Evolutionary conservation across 2,329 filamentous ascomycete genomes (phyloP), one percentile per base, ranked within the genome.

Genomic region (Ascochyta lentis): DNA sequence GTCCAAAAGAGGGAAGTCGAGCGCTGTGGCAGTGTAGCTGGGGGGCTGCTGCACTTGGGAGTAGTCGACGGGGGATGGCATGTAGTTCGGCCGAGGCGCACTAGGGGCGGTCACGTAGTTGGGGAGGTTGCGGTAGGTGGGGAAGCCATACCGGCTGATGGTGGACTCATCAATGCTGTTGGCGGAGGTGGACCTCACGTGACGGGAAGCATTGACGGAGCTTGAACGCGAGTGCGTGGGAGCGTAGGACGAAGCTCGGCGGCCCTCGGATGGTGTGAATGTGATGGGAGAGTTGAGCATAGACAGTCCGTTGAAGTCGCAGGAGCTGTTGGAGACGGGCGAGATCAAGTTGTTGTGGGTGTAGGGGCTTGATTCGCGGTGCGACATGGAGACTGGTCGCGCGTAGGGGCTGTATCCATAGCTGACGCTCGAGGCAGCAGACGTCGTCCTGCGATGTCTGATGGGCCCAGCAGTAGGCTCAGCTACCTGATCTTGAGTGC

Each of bases 101-200:
- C 70, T 65, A 46, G 77, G 63, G 66, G 80, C 71, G 56, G 81
- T 77, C 50, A 81, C 74, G 63, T 84, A 86, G 62, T 77, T 79
- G 29, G 90, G 88, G 74, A 92, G 83, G 67, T 90, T 88, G 54
- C 89, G 88, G 77, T 95, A 96, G 42, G 90, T 90, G n/a, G 92
- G 89, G 78, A 91, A 96, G 57, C 88, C 89, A 77, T 88, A 94
- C 63, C 87, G 87, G 66, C 84, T 86, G 52, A 91, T 78, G 33
- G 85, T 81, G 56, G 80, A 79, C 61, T 85, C 84, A 63, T 93
- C 89, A 41, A 93, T 80, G 67, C 84, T 86, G 67, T 86, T 87
- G 40, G 83, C 85, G 19, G 90, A 92, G 9, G 84, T 83, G 41
- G 89, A 86, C 59, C 90, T 78, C 34, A 66, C 70, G 59, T 77